Evolutionary conservation across 805 yeast species (phyloP), one percentile per base, ranked within the genome.

Genomic region (Babjeviella inositovora): DNA sequence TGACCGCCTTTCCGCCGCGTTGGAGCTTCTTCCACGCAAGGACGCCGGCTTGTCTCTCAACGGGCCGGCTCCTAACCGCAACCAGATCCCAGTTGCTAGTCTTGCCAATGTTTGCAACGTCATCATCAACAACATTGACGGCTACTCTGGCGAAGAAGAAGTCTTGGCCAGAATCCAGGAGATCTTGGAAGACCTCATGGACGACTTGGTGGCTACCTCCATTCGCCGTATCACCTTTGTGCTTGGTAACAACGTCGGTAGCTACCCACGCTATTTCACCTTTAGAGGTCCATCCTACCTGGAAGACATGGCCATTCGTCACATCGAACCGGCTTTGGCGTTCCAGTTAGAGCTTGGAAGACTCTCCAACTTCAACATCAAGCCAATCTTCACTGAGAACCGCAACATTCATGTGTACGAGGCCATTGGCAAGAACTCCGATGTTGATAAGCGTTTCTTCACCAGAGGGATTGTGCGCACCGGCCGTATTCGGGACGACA

Each of bases 401-500:
- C 74, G 97, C 57, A 85, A 87, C 59, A 80, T 90, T 33, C 98
- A 90, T 44, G 96, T 92, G 25, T 90, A 90, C 43, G 94, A 85
- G 57, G 97, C 95, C 19, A 68, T 77, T 32, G 96, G 95, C 31
- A 84, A 87, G 62, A 85, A 79, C 43, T 76, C 95, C 11, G 70
- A 92, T 14, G 68, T 84, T 35, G 99, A 90, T 53, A 84, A 79
- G 62, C 68, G 99, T 49, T 90, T 72, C 61, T 90, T 92, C 53
- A 85, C 94, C 11, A 73, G 99, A 56, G 97, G 97, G 56, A 80
- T 90, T 32, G 82, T 90, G 28, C 71, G 98, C 49, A 92, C 98
- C 16, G 97, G 96, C 29, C 73, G 85, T 28, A 77, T 90, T 37
- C 71, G 90, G 40, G 94, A 82, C 41, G 96, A 87, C 40, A 76